Evolutionary conservation across 495 filamentous ascomycete species (phyloP), one percentile per base, ranked within the genome.

Genomic region (Aspergillus avenaceus): DNA sequence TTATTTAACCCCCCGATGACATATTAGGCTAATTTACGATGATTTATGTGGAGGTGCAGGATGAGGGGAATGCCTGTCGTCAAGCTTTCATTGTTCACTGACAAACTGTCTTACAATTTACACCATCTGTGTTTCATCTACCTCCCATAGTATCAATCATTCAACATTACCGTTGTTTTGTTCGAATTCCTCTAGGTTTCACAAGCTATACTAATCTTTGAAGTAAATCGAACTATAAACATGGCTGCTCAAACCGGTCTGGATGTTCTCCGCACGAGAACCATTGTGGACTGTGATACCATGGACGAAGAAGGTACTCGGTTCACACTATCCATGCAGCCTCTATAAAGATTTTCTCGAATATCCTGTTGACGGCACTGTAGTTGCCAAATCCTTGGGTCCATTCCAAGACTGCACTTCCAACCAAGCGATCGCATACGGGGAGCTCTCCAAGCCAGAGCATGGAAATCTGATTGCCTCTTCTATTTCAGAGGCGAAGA

Each of bases 321-420:
- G 8, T 26, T 13, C 16, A 5, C 26, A 5, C 8, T 18, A 25
- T 48, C 26, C n/a, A n/a, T n/a, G n/a, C n/a, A n/a, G n/a, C n/a
- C n/a, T n/a, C n/a, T n/a, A n/a, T 38, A 38, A 4, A 21, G 16
- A n/a, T 38, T 18, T 28, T 8, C 45, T 31, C 28, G 44, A 7
- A 41, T 24, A 23, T 47, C n/a, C 8, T 37, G 2, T 41, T 42
- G 32, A 21, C 40, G 12, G 32, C 45, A 2, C 34, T 27, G 11
- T 36, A 81, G 81, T 84, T 5, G 74, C 79, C n/a, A 71, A 66
- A 53, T 59, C 71, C 13, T 59, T 82, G 0, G 83, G 81, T 11
- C 81, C 79, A 0, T 86, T 85, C 53, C 69, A 73, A 16, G 81
- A 86, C 52, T 84, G 79, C 55, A 86, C 83, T n/a, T 84, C 82